These are phyloP conservation scores for Ramichloridium luteum DNA, from an alignment of 2,329 filamentous ascomycete genomes.

Conservation along the genomic window DNA sequence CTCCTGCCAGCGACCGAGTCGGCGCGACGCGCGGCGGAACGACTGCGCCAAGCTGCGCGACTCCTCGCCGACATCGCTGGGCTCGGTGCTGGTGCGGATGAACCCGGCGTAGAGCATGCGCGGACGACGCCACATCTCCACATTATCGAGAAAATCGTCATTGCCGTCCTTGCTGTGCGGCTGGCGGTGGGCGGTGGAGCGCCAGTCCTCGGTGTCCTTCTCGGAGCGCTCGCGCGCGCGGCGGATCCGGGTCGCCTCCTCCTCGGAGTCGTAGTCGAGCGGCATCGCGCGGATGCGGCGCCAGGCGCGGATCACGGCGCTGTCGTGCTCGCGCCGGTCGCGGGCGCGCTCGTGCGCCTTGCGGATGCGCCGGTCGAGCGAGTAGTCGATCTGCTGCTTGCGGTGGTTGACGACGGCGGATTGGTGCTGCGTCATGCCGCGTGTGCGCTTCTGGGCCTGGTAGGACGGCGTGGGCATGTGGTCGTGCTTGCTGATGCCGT, in stretches of 20 bases:
- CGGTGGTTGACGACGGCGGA: conserved; percentile 68
- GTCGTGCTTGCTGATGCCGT: conserved; percentile 11
- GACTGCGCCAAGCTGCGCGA: conserved; percentile 53
- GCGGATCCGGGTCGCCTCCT: conserved; percentile 21
- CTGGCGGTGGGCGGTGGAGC: conserved; percentile 5
- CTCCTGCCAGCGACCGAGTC: conserved; percentile 58
- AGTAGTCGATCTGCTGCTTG: conserved; percentile 68
- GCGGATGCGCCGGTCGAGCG: conserved; percentile 62
- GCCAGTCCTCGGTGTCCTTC: conserved; percentile 27
- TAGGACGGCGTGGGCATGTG: conserved; percentile 24
- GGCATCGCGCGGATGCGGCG: conserved; percentile 44
- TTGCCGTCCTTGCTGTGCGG: conserved; percentile 23
- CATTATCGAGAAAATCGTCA: conserved; percentile 14
- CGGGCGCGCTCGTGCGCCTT: conserved; percentile 52
- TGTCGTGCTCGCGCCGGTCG: conserved; percentile 50
- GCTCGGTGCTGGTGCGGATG: conserved; percentile 46
- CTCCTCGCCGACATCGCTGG: conserved; percentile 68
- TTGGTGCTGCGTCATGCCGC: conserved; percentile 71
- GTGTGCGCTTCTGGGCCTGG: conserved; percentile 42
- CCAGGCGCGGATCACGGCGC: conserved; percentile 54
- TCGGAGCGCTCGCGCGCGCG: conserved; percentile 19
- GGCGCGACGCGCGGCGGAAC: conserved; percentile 49
- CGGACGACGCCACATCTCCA: conserved; percentile 15
- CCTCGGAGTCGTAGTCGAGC: conserved; percentile 37
- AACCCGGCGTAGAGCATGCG: conserved; percentile 37